Conservation (phyloP, 1,284 basidiomycete species). For the Meira nashicola region DNA sequence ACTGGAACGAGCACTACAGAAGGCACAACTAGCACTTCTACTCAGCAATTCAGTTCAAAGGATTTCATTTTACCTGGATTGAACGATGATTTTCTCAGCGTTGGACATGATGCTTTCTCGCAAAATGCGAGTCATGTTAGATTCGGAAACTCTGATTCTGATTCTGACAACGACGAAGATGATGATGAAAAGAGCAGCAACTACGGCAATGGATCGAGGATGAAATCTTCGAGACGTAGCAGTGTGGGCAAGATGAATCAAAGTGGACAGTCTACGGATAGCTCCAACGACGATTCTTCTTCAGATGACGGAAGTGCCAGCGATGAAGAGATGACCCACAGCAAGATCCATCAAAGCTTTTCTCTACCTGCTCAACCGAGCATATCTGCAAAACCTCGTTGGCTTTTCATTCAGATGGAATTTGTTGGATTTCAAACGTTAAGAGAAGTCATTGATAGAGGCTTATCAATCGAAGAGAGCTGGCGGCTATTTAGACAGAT, state of each 20-base stretch:
- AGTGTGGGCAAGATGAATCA: background rate
- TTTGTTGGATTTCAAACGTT: slow-evolving; percentile 50
- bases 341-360: slow-evolving; percentile 2
- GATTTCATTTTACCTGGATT: slow-evolving; percentile 15
- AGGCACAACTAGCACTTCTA: background rate
- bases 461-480: slow-evolving; percentile 61
- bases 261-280: background rate
- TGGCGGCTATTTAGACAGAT: slow-evolving; percentile 87
- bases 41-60: background rate
- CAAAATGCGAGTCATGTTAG: slow-evolving; percentile 61
- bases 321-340: slow-evolving; percentile 10
- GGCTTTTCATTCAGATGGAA: slow-evolving; percentile 81
- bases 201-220: slow-evolving; percentile 1
- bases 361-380: background rate
- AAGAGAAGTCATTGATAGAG: slow-evolving; percentile 47
- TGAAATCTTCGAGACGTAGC: background rate
- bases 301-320: background rate
- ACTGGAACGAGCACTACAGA: background rate
- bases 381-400: slow-evolving; percentile 13
- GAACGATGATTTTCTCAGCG: slow-evolving; percentile 41
- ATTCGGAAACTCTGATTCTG: slow-evolving; percentile 60
- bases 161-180: slow-evolving; percentile 11
- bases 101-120: slow-evolving; percentile 55
- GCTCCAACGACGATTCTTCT: background rate
- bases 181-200: slow-evolving; percentile 15